Percentiles rank a stretch among this genome's conserved stretches.
Conservation (phyloP, 2,329 filamentous ascomycete genomes). For the Chaetothyriales sp. region DNA sequence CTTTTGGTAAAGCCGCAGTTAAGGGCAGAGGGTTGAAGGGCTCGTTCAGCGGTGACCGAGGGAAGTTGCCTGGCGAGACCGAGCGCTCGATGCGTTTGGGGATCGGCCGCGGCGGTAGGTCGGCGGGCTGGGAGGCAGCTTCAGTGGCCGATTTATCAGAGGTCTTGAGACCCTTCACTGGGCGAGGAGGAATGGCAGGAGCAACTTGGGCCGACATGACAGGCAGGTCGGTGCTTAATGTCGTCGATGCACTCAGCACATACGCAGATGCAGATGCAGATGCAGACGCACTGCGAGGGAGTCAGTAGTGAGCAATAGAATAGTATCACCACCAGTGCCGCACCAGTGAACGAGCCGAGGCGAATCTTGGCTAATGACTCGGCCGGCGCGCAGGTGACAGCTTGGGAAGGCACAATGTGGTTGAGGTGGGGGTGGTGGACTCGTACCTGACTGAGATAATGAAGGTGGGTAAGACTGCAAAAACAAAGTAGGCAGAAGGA, state of each 20-base stretch:
- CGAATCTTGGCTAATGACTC: not conserved
- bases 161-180: constrained; percentile 38
- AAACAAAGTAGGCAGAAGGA: not conserved
- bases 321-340: not conserved
- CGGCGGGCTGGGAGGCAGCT: constrained; percentile 42
- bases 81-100: constrained; percentile 56
- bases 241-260: constrained; percentile 4
- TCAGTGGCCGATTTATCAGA: constrained; percentile 22
- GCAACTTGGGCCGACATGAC: constrained; percentile 32
- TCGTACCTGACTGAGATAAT: not conserved
- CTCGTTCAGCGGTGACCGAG: constrained; percentile 74
- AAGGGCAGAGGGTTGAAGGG: constrained; percentile 17
- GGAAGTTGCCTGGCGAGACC: constrained; percentile 62
- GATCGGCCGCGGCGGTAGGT: constrained; percentile 61
- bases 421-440: not conserved
- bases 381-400: not conserved
- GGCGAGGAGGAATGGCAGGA: constrained; percentile 48
- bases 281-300: not conserved
- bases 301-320: not conserved
- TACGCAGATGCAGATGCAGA: too few relatives aligned
- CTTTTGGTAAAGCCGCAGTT: constrained; percentile 25
- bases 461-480: not conserved
- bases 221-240: constrained; percentile 15
- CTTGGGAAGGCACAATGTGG: not conserved
- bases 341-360: not conserved